These are phyloP conservation scores for Cladosporium sphaerospermum DNA, from an alignment of 2,329 filamentous ascomycete genomes.

Conservation along the genomic window DNA sequence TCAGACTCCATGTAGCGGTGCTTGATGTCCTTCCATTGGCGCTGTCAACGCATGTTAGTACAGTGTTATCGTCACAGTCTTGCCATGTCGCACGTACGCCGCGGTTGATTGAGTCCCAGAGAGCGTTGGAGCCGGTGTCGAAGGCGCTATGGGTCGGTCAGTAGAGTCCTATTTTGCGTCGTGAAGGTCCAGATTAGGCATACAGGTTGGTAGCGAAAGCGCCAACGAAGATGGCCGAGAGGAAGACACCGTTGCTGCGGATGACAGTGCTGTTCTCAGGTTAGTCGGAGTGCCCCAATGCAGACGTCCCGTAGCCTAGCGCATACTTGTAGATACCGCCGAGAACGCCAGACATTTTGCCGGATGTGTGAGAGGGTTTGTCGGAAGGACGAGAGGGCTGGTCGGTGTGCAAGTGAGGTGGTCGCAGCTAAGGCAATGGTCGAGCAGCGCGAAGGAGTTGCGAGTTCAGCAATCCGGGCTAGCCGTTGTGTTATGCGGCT, in stretches of 20 bases:
- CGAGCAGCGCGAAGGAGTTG: constrained; percentile 5
- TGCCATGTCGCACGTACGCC: constrained; percentile 60
- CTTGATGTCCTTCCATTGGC: constrained; percentile 99
- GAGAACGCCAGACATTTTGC: constrained; percentile 55
- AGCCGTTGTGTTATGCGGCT: no score
- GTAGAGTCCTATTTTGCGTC: background rate
- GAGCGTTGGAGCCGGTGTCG: constrained; percentile 70
- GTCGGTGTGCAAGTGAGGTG: background rate
- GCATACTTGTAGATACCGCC: constrained; percentile 51
- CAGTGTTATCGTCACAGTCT: background rate
- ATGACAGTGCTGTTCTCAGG: constrained; percentile 64
- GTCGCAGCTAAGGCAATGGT: background rate
- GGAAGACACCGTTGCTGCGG: constrained; percentile 81
- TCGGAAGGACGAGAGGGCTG: background rate
- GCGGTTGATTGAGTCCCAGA: constrained; percentile 88
- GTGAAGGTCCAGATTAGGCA: constrained; percentile 17
- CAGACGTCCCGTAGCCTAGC: constrained; percentile 13
- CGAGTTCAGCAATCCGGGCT: background rate
- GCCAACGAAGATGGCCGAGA: constrained; percentile 75
- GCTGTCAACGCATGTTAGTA: constrained; percentile 50
- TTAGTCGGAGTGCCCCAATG: constrained; percentile 17
- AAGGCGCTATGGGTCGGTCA: constrained; percentile 57
- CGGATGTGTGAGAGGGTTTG: constrained; percentile 5
- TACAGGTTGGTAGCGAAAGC: constrained; percentile 95
- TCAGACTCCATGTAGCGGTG: constrained; percentile 64